Percentiles rank a stretch among this genome's conserved stretches.
Evolutionary conservation across 495 filamentous ascomycete genomes (phyloP).

Genomic region (Neurospora hispaniola): DNA sequence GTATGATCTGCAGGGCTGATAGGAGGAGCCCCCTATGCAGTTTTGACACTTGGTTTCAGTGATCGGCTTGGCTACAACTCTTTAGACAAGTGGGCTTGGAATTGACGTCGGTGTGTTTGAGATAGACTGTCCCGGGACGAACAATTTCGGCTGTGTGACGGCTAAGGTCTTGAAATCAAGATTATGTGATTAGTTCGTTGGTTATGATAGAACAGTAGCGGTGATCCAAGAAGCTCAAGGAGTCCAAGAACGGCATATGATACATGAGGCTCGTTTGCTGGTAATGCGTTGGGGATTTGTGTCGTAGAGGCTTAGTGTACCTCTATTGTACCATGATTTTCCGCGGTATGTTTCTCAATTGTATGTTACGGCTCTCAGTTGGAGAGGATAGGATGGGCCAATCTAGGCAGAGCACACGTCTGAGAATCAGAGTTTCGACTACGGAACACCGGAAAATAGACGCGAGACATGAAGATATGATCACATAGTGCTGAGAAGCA

Average conservation of each 20-base stretch:
- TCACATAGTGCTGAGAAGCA: background rate
- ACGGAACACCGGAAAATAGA: background rate
- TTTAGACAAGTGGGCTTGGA: background rate
- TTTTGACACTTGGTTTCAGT: background rate
- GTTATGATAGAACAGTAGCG: background rate
- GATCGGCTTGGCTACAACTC: background rate
- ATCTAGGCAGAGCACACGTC: background rate
- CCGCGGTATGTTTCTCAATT: background rate
- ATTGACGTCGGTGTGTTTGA: background rate
- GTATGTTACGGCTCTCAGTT: background rate
- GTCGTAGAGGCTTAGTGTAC: background rate
- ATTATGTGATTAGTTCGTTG: background rate
- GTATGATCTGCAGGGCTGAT: background rate
- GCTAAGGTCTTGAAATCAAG: background rate
- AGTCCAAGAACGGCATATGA: background rate
- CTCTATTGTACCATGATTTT: background rate
- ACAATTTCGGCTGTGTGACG: background rate
- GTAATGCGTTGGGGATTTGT: background rate
- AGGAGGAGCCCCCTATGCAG: background rate
- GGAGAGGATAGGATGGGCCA: background rate
- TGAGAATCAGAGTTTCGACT: background rate
- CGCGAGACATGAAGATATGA: background rate
- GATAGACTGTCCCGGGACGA: background rate
- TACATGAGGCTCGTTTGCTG: background rate
- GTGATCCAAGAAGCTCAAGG: background rate